phyloP scores from a whole-genome alignment of 2,329 filamentous ascomycete genomes.

The Leptographium radiaticola region DNA sequence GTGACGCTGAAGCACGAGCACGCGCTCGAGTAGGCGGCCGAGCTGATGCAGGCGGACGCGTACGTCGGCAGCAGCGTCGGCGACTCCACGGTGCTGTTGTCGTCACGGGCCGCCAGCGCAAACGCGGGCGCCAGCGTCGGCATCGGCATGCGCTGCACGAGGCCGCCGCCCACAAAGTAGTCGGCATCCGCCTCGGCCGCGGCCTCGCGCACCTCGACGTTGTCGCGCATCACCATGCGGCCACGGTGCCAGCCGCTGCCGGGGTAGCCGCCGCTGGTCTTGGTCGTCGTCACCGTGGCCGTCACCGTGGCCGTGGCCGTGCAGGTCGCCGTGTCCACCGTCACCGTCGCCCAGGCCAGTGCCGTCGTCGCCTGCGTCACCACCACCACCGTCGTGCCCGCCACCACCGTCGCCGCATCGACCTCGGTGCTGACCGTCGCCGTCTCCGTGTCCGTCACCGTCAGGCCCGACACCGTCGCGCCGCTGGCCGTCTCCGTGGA shows the following conservation, averaged over 20 bases:
- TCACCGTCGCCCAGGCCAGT: not conserved
- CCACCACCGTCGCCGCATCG: not conserved
- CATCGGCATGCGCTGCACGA: not conserved
- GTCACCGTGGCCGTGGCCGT: not conserved
- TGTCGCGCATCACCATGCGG: not conserved
- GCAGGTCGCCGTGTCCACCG: not conserved
- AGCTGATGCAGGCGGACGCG: constrained; percentile 13
- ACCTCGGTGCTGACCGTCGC: not conserved
- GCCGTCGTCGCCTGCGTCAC: not conserved
- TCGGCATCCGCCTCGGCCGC: not conserved
- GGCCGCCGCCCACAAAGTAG: too few species aligned
- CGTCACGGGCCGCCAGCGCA: not conserved
- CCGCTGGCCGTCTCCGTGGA: not conserved
- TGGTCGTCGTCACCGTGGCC: not conserved
- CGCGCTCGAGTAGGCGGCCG: constrained; percentile 14
- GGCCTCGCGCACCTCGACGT: not conserved
- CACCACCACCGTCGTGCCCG: not conserved
- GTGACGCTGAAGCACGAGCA: constrained; percentile 17
- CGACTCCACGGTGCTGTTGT: not conserved
- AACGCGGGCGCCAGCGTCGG: not conserved
- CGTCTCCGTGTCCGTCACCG: not conserved
- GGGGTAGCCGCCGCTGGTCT: not conserved
- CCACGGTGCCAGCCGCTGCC: not conserved
- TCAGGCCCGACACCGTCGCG: not conserved
- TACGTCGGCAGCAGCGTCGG: constrained; percentile 11